These are phyloP conservation scores for Mucor lusitanicus DNA, from an alignment of 371 early-diverging fungal species.

Conservation along the genomic window DNA sequence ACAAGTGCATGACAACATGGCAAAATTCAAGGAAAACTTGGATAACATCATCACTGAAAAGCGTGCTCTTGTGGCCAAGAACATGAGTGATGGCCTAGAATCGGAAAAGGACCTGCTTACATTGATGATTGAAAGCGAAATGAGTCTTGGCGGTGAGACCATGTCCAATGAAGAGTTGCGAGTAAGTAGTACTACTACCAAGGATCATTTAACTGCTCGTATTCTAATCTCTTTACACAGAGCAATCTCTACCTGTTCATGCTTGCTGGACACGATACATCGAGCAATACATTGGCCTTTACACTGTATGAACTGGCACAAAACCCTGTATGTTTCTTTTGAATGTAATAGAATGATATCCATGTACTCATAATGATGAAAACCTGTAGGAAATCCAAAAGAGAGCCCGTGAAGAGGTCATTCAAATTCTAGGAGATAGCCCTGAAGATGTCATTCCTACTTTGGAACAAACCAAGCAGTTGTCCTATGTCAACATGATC, in stretches of 20 bases:
- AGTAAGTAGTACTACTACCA: slow-evolving; percentile 19
- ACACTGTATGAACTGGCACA: slow-evolving; percentile 47
- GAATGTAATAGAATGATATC: background rate
- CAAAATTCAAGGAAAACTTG: slow-evolving; percentile 16
- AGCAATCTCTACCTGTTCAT: slow-evolving; percentile 27
- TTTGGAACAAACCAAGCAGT: slow-evolving; percentile 39
- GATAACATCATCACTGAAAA: slow-evolving; percentile 42
- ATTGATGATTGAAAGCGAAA: slow-evolving; percentile 55
- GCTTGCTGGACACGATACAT: slow-evolving; percentile 63
- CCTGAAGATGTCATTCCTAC: slow-evolving; percentile 45
- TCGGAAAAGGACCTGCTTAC: slow-evolving; percentile 55
- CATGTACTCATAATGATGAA: background rate
- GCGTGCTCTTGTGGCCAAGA: slow-evolving; percentile 25
- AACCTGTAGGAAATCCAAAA: slow-evolving; percentile 46
- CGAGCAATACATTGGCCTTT: slow-evolving; percentile 47
- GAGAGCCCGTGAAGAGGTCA: slow-evolving; percentile 51
- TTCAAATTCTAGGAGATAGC: slow-evolving; percentile 52
- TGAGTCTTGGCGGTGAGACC: slow-evolving; percentile 23
- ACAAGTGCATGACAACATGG: slow-evolving; percentile 17
- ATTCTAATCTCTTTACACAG: background rate
- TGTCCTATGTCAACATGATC: slow-evolving; percentile 47
- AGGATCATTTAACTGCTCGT: background rate
- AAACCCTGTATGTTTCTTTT: slow-evolving; percentile 34
- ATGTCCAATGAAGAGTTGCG: slow-evolving; percentile 41
- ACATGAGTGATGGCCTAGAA: slow-evolving; percentile 16